Base-by-base conservation (phyloP, 108 stramenopile genomes). In the Nannochloropsis salina region DNA sequence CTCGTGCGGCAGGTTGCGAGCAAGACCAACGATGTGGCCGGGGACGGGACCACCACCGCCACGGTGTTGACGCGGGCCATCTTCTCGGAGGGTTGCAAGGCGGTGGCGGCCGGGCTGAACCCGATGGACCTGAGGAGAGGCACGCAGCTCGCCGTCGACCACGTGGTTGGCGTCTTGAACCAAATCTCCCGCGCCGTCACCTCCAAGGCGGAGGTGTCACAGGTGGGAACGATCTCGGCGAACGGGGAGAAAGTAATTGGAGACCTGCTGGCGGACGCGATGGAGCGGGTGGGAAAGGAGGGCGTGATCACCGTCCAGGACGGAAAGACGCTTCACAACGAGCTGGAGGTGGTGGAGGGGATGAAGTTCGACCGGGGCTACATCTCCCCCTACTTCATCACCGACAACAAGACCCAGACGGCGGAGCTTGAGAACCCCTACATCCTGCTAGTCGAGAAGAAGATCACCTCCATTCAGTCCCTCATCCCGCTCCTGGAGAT, bases 291-390 rank as follows among this genome's bases (percentile, higher is more conserved):
- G 80, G 99, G 99, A 51, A 97, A 96, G 91, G 99, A 99, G 90
- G 99, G 99, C 80, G 99, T 99, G 85, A 99, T 99, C 92, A 99
- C 99, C 41, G 96, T 98, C 42, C 95, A 98, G 92, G 99, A 99
- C 90, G 99, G 99, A 12, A 98, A 98, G 94, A 99, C 99, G 12
- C 88, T 99, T 83, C 94, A 98, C 84, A 96, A 99, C 92, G 99
- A 98, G 91, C 93, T 99, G 61, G 98, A 99, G 88, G 97, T 98
- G 83, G 97, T 99, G 51, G 99, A 99, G 92, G 99, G 99, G 44
- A 98, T 99, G 99, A 96, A 95, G 89, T 99, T 99, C 89, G 99
- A 99, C 85, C 94, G 99, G 12, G 99, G 99, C 44, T 99, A 92
- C 93, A 99, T 99, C 91, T 97, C 96, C 87, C 99, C 99, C 8